phyloP scores from a whole-genome alignment of 2,329 filamentous ascomycete species.

The Fusarium guadeloupense region DNA sequence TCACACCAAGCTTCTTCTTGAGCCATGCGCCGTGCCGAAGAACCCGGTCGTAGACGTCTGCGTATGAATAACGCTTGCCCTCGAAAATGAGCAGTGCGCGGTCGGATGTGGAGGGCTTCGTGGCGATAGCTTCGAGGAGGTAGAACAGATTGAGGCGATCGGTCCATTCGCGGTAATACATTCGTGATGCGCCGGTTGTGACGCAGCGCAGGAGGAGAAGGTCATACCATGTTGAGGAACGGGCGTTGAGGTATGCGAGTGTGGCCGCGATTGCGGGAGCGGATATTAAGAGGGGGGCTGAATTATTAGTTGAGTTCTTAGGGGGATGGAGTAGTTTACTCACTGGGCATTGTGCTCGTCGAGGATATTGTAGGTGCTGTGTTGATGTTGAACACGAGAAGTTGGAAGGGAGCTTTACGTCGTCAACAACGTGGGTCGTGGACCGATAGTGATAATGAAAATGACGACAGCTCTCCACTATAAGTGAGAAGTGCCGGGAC shows the following conservation, averaged over 20 bases:
- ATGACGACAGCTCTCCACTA: conserved; percentile 35
- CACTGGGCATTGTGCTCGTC: conserved; percentile 31
- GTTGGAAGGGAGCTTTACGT: background rate
- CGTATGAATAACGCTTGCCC: conserved; percentile 75
- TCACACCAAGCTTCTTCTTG: conserved; percentile 68
- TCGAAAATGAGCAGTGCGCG: conserved; percentile 73
- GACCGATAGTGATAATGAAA: conserved; percentile 31
- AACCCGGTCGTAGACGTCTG: conserved; percentile 75
- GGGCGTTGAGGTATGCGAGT: conserved; percentile 82
- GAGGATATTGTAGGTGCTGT: background rate
- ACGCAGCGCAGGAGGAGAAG: conserved; percentile 64
- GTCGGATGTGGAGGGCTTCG: conserved; percentile 59
- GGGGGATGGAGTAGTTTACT: background rate
- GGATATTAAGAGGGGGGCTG: conserved; percentile 64
- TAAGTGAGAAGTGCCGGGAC: background rate
- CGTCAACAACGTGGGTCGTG: conserved; percentile 36
- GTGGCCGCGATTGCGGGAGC: conserved; percentile 71
- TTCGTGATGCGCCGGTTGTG: conserved; percentile 55
- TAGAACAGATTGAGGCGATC: conserved; percentile 80
- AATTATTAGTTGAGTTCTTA: background rate
- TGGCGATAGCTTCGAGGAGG: conserved; percentile 72
- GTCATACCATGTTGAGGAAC: conserved; percentile 73
- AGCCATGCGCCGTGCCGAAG: conserved; percentile 82
- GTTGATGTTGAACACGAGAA: background rate
- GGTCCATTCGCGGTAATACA: conserved; percentile 59